Base-by-base conservation (phyloP, 768 basidiomycete species). In the Naganishia randhawae region DNA sequence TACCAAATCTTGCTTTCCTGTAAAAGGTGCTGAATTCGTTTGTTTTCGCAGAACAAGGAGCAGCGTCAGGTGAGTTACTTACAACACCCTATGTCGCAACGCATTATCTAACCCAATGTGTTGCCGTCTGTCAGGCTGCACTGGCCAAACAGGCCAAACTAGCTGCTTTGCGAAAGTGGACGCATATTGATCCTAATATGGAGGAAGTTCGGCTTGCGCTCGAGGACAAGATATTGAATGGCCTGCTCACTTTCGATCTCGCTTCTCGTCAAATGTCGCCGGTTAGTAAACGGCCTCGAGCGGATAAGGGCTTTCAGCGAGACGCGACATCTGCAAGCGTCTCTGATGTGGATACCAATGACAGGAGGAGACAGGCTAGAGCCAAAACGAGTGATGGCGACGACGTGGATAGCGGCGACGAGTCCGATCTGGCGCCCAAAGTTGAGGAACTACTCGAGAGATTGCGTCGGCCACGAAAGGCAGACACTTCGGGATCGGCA, bases 131-230 rank as follows among this genome's bases (percentile, higher is more conserved):
- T 16, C 61, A 80, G 76, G 72, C 70, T 35, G 74, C 73, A 10
- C 68, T 55, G 19, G 76, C 75, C 25, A 75, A 78, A 63, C 69
- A 74, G 37, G 74, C 76, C 33, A 80, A 79, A 68, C 74, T 80
- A 19, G 73, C 73, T 22, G 78, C 76, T 0, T 69, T 81, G 42
- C 77, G 74, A 42, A 72, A 75, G 61, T 81, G 78, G 77, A 71
- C 68, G 0, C 80, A 81, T 67, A 69, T 78, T 67, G 77, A 79
- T 62, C 71, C 69, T 10, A 71, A 69, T 63, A 66, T 71, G 8
- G 52, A 67, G 17, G 39, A 68, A 9, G 72, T 72, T 4, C 73
- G 75, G 68, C 50, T 61, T 0, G 62, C 42, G 37, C 63, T 77
- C 4, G 22, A 45, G 11, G 78, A 79, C 66, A 65, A 68, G 14